phyloP scores from a whole-genome alignment of 768 basidiomycete genomes.

The Cystofilobasidium capitatum region DNA sequence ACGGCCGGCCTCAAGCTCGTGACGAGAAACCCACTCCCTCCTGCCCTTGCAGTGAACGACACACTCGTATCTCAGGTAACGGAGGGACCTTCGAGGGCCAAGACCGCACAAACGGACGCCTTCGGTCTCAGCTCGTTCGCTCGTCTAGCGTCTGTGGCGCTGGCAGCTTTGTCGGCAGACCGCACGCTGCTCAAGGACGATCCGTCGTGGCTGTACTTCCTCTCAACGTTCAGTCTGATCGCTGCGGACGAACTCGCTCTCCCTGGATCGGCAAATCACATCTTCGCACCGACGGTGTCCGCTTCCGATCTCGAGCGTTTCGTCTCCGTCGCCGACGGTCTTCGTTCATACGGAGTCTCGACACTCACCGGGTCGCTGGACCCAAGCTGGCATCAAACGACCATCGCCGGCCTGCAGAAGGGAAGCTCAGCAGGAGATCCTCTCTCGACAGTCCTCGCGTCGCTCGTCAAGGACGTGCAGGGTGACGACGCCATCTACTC shows the following conservation, averaged over 20 bases:
- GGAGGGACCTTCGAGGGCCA: slow-evolving; percentile 28
- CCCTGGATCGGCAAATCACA: slow-evolving; percentile 45
- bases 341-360: slow-evolving; percentile 53
- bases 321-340: slow-evolving; percentile 40
- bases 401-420: slow-evolving; percentile 25
- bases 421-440: slow-evolving; percentile 26
- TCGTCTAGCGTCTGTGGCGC: slow-evolving; percentile 51
- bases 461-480: slow-evolving; percentile 38
- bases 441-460: slow-evolving; percentile 31
- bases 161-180: slow-evolving; percentile 51
- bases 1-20: background rate
- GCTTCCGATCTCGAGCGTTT: slow-evolving; percentile 45
- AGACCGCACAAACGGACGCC: slow-evolving; percentile 39
- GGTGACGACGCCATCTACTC: slow-evolving; percentile 49
- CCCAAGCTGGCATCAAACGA: slow-evolving; percentile 47
- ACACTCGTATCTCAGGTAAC: slow-evolving; percentile 48
- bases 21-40: background rate
- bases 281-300: slow-evolving; percentile 45
- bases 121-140: slow-evolving; percentile 57
- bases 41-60: slow-evolving; percentile 44
- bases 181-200: slow-evolving; percentile 54
- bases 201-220: slow-evolving; percentile 60
- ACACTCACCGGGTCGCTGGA: slow-evolving; percentile 42
- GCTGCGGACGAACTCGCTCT: slow-evolving; percentile 55
- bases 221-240: slow-evolving; percentile 55